Evolutionary conservation across 148 eudicot genomes (phyloP).

Genomic region (Rhododendron vialii): DNA sequence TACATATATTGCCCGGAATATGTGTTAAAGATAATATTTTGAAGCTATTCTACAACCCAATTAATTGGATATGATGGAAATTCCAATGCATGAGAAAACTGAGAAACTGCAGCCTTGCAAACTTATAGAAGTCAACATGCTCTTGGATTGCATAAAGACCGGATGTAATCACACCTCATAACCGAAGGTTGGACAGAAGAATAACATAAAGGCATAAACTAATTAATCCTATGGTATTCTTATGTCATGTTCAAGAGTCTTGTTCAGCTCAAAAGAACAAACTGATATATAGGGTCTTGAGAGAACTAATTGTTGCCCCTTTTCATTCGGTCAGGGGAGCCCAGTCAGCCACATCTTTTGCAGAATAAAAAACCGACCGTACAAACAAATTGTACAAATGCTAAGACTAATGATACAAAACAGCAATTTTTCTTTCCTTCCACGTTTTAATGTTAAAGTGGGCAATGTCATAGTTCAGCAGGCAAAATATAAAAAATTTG

Average conservation of each 20-base stretch:
- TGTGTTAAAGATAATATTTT: no score
- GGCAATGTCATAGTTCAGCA: neutral
- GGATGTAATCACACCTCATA: neutral
- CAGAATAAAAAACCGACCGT: neutral
- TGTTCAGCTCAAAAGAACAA: neutral
- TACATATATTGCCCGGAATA: neutral
- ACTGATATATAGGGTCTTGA: neutral
- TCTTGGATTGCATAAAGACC: neutral
- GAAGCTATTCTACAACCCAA: neutral
- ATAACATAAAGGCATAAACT: neutral
- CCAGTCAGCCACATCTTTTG: neutral
- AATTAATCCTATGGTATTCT: neutral
- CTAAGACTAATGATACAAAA: neutral
- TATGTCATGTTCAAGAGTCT: neutral
- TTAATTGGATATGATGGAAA: neutral
- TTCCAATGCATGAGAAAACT: neutral
- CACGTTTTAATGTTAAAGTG: neutral
- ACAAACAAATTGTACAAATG: neutral
- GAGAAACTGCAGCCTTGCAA: neutral
- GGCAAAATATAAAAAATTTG: neutral
- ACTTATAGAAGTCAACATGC: neutral
- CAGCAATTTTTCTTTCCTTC: neutral
- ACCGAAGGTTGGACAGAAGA: neutral
- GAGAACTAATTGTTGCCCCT: neutral
- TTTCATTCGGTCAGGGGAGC: neutral